Evolutionary conservation across 768 basidiomycete genomes (phyloP).

Genomic region (Lyophyllum decastes): DNA sequence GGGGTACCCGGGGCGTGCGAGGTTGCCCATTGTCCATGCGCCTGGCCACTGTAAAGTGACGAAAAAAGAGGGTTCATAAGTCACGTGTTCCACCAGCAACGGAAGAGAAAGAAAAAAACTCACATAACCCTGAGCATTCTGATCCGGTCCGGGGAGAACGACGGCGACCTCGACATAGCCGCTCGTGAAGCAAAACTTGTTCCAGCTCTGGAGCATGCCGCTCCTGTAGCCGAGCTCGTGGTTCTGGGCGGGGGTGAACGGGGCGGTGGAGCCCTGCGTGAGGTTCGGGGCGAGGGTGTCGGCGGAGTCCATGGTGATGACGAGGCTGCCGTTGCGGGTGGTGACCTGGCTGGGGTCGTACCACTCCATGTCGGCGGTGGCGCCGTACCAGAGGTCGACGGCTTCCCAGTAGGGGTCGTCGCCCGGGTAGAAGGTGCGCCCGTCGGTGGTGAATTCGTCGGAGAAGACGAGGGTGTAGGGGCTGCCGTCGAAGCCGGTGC

Average conservation of each 20-base stretch:
- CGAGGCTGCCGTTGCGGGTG: conserved; percentile 64
- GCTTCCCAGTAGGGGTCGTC: conserved; percentile 77
- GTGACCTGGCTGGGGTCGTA: conserved; percentile 70
- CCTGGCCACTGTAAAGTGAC: conserved; percentile 67
- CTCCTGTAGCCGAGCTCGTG: conserved; percentile 65
- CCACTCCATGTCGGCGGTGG: conserved; percentile 74
- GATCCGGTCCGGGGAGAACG: conserved; percentile 59
- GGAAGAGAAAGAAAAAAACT: conserved; percentile 21
- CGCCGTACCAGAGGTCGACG: conserved; percentile 71
- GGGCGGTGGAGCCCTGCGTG: conserved; percentile 43
- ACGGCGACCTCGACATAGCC: conserved; percentile 77
- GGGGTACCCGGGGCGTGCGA: conserved; percentile 79
- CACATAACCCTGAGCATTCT: conserved; percentile 50
- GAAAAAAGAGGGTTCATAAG: not conserved
- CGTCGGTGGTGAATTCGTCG: conserved; percentile 69
- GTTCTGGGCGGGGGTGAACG: conserved; percentile 45
- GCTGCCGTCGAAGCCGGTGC: conserved; percentile 74
- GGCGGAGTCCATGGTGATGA: conserved; percentile 65
- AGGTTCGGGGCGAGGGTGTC: conserved; percentile 28
- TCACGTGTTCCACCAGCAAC: not conserved
- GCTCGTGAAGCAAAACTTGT: conserved; percentile 84
- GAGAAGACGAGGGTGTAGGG: conserved; percentile 68
- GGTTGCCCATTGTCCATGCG: conserved; percentile 88
- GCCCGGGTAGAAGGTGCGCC: conserved; percentile 44
- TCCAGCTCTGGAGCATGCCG: conserved; percentile 89